Percentiles rank a stretch among this genome's conserved stretches.
phyloP scores from a whole-genome alignment of 495 filamentous ascomycete genomes.

The Annulohypoxylon stygium region DNA sequence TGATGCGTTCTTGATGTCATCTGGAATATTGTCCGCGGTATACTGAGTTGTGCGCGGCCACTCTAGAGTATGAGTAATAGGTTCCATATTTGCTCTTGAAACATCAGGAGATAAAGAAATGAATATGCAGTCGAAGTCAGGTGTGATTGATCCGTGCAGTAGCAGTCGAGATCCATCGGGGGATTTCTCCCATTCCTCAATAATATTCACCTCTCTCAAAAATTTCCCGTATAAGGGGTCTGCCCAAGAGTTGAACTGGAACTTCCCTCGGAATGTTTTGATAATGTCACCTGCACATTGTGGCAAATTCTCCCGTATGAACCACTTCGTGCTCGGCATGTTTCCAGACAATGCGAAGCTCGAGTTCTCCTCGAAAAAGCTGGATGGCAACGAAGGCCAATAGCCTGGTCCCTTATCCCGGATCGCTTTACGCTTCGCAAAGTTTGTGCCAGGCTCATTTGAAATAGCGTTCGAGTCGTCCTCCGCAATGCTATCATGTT shows the following conservation, averaged over 20 bases:
- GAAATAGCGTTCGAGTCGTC: constrained; percentile 16
- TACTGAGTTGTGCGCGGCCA: constrained; percentile 56
- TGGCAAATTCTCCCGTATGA: constrained; percentile 53
- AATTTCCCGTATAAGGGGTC: constrained; percentile 57
- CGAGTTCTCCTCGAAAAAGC: constrained; percentile 50
- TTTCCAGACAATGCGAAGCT: constrained; percentile 52
- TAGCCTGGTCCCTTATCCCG: constrained; percentile 21
- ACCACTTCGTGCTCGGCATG: constrained; percentile 50
- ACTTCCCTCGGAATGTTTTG: constrained; percentile 27
- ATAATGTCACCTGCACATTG: constrained; percentile 53
- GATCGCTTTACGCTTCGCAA: constrained; percentile 30
- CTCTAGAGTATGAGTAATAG: constrained; percentile 41
- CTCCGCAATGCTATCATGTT: constrained; percentile 7
- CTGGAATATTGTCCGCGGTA: constrained; percentile 59
- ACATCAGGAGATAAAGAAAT: constrained; percentile 53
- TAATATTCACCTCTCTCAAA: constrained; percentile 51
- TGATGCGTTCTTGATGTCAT: constrained; percentile 52
- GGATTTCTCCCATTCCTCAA: constrained; percentile 59
- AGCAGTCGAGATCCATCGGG: constrained; percentile 45
- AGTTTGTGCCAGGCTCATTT: background rate
- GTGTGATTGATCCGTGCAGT: constrained; percentile 43
- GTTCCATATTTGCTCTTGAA: constrained; percentile 36
- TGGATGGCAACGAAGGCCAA: constrained; percentile 42
- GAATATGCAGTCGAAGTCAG: constrained; percentile 51
- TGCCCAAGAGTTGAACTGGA: constrained; percentile 49